Base-by-base conservation (phyloP, 148 eudicot species). In the Agrostemma githago region DNA sequence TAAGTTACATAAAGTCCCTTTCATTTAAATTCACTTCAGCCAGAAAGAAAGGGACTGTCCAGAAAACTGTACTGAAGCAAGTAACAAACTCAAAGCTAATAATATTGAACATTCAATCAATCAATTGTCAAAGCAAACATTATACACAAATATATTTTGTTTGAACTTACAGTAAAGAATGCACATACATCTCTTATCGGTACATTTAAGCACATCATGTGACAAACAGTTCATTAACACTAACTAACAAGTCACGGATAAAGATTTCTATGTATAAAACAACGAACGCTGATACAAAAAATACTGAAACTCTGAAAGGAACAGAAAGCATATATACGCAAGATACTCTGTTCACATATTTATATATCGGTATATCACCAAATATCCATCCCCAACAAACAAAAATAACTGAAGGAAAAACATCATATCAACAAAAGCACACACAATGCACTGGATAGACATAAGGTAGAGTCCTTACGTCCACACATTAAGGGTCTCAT, bases 401-500 rank as follows among this genome's bases (percentile, higher is more conserved):
- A 34, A 70, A 26, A 39, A 53, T 16, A 46, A 61, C 8, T 26
- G 34, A 26, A 26, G 34, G 56, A 7, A 51, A 51, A 15, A 69
- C 51, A 51, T 16, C 34, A 60, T 46, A 58, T 5, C 8, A 65
- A 11, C 4, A 62, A n/a, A 16, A 59, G 20, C 3, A 26, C 38
- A 39, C 39, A 37, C 16, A n/a, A 40, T 5, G 26, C 39, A 44
- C 62, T 38, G 39, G 37, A 75, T 46, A 68, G 21, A 42, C 20
- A 40, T 51, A 72, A 62, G 68, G 34, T 51, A 67, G 41, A 78
- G 66, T 70, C 21, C 86, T 86, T 86, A 84, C 89, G 89, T 86
- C 89, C 89, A 86, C 38, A 86, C 80, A 72, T 86, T 86, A 19
- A 86, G 86, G 76, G 89, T 86, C 80, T 86, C 85, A 43, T 84